Evolutionary conservation across 306 rosid genomes (phyloP), one percentile per base, ranked within the genome.

Genomic region (Vigna mungo): DNA sequence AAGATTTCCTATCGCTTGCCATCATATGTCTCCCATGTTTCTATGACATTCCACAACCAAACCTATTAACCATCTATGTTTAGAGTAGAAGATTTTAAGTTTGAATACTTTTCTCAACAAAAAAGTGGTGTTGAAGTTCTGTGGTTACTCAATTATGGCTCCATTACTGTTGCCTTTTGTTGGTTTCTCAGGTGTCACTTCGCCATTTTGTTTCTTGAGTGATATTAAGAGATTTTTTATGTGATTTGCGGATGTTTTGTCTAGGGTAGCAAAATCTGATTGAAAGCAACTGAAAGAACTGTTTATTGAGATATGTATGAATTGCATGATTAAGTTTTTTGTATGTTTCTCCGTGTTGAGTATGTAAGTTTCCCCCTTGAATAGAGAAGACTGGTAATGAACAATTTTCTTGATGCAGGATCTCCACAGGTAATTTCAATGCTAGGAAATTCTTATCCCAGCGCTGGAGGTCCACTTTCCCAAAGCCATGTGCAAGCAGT

Each of bases 391-490:
- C 48, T 78, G 54, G 79, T 61, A 78, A 71, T 82, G 73, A 7
- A 69, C 71, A 63, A 77, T 9, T 76, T 88, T 86, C 55, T 87
- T 46, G 80, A 69, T 84, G 79, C 94, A 96, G 99, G 99, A 74
- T 91, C 99, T 81, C 92, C 93, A 0, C 99, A 96, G 85, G 91
- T 91, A 52, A 84, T 96, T 43, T 92, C 99, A 53, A 89, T 96
- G 97, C 78, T 91, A 65, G 90, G 98, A 63, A 95, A 81, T 85
- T 91, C 99, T 56, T 95, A 92, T 87, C 92, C 96, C 27, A 52
- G 74, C 78, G 89, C 90, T 56, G 98, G 97, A 77, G 99, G 96
- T 70, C 92, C 89, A 2, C 93, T 87, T 80, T 91, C 97, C 34
- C 99, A 92, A 87, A 85, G 79, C 84, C 98, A 96, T 72, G 87